Percentiles rank a stretch among this genome's conserved stretches.
phyloP scores from a whole-genome alignment of 495 filamentous ascomycete genomes.

The Halenospora varia region DNA sequence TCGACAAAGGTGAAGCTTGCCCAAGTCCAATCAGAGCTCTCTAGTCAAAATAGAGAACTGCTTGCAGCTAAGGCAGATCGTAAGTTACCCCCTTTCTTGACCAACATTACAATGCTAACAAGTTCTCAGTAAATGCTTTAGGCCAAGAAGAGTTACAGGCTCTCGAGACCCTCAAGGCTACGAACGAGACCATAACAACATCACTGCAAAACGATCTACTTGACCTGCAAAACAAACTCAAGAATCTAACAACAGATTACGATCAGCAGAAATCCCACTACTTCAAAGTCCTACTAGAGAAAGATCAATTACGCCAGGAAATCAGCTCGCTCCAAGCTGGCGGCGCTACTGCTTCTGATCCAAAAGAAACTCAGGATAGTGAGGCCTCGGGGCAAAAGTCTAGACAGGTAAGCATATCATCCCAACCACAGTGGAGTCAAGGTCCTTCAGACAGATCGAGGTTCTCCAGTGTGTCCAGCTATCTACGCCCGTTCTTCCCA shows the following conservation, averaged over 20 bases:
- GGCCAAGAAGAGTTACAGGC: constrained; percentile 42
- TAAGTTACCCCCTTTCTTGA: constrained; percentile 17
- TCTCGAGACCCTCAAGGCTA: constrained; percentile 46
- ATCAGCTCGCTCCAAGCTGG: constrained; percentile 21
- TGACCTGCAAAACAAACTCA: constrained; percentile 38
- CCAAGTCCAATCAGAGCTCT: constrained; percentile 39
- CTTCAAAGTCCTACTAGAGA: constrained; percentile 44
- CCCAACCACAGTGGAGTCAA: neutral
- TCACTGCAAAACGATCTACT: constrained; percentile 50
- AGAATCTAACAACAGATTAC: constrained; percentile 35
- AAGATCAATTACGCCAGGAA: constrained; percentile 49
- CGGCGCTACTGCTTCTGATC: neutral
- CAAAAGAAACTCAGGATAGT: constrained; percentile 3
- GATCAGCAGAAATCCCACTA: constrained; percentile 49
- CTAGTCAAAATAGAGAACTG: constrained; percentile 43
- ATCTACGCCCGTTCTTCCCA: too few relatives aligned
- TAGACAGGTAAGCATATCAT: constrained; percentile 21
- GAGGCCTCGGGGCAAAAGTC: too few relatives aligned
- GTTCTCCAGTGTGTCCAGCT: too few relatives aligned
- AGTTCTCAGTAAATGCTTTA: constrained; percentile 38
- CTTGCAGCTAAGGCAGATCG: constrained; percentile 33
- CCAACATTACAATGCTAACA: constrained; percentile 22
- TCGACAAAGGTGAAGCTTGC: constrained; percentile 30
- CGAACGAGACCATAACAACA: constrained; percentile 46
- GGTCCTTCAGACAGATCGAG: too few relatives aligned